phyloP scores from a whole-genome alignment of 2,329 filamentous ascomycete species.

The Chaetomium strumarium region DNA sequence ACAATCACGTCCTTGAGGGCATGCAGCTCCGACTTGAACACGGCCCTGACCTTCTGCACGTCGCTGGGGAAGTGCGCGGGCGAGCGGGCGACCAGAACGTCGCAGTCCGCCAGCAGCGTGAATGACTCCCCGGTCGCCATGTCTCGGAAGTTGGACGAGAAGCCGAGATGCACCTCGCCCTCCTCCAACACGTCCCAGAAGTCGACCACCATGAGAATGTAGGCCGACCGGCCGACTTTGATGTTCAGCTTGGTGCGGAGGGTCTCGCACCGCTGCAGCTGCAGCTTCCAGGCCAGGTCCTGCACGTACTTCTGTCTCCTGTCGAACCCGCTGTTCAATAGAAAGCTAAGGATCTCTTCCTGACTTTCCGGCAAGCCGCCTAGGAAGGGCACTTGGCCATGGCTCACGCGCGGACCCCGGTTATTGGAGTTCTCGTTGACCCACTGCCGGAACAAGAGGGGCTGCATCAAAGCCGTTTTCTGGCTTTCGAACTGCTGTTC shows the following conservation, averaged over 20 bases:
- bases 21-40: constrained; percentile 54
- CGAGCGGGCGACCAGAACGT: constrained; percentile 62
- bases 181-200: constrained; percentile 55
- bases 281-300: constrained; percentile 40
- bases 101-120: constrained; percentile 47
- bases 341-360: constrained; percentile 46
- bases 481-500: constrained; percentile 47
- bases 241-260: constrained; percentile 55
- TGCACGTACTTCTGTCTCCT: constrained; percentile 43
- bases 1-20: constrained; percentile 73
- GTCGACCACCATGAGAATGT: constrained; percentile 63
- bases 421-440: constrained; percentile 36
- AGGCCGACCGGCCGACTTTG: constrained; percentile 54
- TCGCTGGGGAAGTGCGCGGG: constrained; percentile 67
- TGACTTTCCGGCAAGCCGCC: constrained; percentile 45
- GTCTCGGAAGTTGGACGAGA: constrained; percentile 58
- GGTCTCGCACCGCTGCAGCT: constrained; percentile 46
- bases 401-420: constrained; percentile 34
- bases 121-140: constrained; percentile 48
- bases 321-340: constrained; percentile 58
- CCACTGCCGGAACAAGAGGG: constrained; percentile 49
- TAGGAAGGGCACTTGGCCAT: constrained; percentile 37
- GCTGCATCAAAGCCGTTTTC: constrained; percentile 44
- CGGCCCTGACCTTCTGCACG: constrained; percentile 60
- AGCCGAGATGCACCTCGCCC: constrained; percentile 62